Evolutionary conservation across 2,329 filamentous ascomycete species (phyloP).

Genomic region (Aureobasidium sp.): DNA sequence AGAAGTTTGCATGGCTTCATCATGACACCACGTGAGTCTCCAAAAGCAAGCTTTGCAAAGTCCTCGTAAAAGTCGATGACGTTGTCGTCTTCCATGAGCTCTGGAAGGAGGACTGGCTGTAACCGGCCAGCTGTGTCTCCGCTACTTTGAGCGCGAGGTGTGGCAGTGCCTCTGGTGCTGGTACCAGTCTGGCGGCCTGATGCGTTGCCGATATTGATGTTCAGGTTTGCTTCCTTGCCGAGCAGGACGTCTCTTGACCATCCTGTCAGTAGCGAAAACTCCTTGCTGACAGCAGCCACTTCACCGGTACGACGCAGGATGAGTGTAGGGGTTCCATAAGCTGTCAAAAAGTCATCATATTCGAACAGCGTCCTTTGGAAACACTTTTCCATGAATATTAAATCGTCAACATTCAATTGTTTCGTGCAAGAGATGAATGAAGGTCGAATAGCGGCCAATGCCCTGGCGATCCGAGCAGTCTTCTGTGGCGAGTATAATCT

Average conservation of each 20-base stretch:
- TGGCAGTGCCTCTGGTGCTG: constrained; percentile 38
- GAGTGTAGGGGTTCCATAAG: constrained; percentile 81
- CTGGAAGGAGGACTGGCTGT: constrained; percentile 81
- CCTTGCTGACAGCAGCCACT: constrained; percentile 90
- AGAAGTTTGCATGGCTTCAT: constrained; percentile 76
- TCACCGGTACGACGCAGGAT: constrained; percentile 89
- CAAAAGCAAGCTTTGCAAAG: constrained; percentile 85
- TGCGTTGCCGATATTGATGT: constrained; percentile 64
- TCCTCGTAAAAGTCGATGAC: constrained; percentile 95
- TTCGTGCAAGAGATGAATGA: constrained; percentile 88
- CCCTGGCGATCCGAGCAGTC: constrained; percentile 73
- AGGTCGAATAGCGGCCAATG: constrained; percentile 79
- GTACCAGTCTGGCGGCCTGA: constrained; percentile 33
- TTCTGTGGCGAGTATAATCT: constrained; percentile 69
- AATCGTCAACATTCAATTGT: constrained; percentile 76
- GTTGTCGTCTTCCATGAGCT: constrained; percentile 86
- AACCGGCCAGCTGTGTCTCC: constrained; percentile 33
- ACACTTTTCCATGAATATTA: constrained; percentile 96
- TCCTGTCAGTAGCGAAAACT: constrained; percentile 90
- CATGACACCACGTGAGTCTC: constrained; percentile 77
- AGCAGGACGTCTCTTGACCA: constrained; percentile 87
- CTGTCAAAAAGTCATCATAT: constrained; percentile 85
- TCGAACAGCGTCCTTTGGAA: constrained; percentile 89
- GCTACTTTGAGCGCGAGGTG: constrained; percentile 31
- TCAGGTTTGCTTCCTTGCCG: constrained; percentile 78